These are phyloP conservation scores for Candida maesae DNA, from an alignment of 805 yeast genomes.

Conservation along the genomic window DNA sequence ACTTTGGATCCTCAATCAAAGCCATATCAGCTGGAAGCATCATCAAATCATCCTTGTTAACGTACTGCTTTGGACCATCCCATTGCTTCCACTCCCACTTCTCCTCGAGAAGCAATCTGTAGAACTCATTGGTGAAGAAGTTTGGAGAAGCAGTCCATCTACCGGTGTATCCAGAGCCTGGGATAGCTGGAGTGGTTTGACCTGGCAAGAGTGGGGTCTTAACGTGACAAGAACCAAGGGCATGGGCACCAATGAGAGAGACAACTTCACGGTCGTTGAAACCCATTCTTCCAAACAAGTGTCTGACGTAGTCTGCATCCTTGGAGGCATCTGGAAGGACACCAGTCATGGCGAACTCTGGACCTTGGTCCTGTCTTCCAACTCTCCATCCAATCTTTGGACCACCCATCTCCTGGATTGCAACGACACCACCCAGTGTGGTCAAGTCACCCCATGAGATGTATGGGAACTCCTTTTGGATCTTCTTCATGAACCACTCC, in stretches of 20 bases:
- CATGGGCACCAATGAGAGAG: constrained; percentile 72
- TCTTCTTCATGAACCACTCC: constrained; percentile 49
- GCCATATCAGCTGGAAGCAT: constrained; percentile 85
- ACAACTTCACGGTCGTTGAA: constrained; percentile 71
- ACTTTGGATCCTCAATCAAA: constrained; percentile 56
- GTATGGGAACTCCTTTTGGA: constrained; percentile 61
- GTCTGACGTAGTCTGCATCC: constrained; percentile 62
- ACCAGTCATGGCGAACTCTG: constrained; percentile 55
- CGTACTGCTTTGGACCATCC: constrained; percentile 61
- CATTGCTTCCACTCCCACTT: constrained; percentile 51
- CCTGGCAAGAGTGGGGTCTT: constrained; percentile 28
- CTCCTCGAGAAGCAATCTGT: constrained; percentile 50
- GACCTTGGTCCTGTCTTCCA: constrained; percentile 64
- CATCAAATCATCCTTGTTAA: constrained; percentile 63
- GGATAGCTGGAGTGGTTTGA: constrained; percentile 17
- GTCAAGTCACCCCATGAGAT: constrained; percentile 75
- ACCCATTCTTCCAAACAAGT: constrained; percentile 61
- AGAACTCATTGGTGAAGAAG: constrained; percentile 71
- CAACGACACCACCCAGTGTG: constrained; percentile 75
- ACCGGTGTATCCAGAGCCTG: constrained; percentile 77
- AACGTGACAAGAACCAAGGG: constrained; percentile 72
- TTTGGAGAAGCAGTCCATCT: constrained; percentile 88
- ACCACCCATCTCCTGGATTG: constrained; percentile 75
- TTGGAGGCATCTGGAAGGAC: constrained; percentile 70
- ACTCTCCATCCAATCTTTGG: constrained; percentile 80